Conservation (phyloP, 2,329 filamentous ascomycete genomes). For the Onygenales sp. region DNA sequence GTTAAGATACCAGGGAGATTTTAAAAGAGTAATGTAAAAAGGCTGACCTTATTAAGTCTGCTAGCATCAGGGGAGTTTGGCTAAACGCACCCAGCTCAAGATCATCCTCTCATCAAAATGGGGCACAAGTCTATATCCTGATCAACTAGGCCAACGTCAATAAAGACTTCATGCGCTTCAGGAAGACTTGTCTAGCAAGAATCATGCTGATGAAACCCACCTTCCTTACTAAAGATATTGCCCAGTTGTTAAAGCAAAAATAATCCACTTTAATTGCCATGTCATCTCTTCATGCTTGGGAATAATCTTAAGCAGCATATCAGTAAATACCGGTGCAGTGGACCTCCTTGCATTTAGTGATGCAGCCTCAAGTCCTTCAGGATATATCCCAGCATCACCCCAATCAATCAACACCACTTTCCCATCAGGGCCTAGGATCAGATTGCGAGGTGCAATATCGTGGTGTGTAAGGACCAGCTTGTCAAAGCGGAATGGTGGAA, state of each 20-base stretch:
- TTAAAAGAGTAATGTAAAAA: too few species aligned
- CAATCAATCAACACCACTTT: constrained; percentile 11
- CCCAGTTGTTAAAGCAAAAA: constrained; percentile 6
- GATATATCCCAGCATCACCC: constrained; percentile 14
- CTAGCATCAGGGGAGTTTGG: too few species aligned
- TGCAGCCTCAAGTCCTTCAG: constrained; percentile 14
- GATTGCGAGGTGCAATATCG: constrained; percentile 10
- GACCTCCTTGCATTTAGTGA: background rate
- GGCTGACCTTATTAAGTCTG: too few species aligned
- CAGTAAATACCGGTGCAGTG: background rate
- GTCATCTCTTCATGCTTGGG: constrained; percentile 6
- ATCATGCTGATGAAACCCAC: too few species aligned
- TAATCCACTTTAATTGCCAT: constrained; percentile 7
- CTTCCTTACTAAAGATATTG: too few species aligned
- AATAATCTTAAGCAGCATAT: constrained; percentile 1
- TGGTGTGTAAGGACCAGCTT: constrained; percentile 9
- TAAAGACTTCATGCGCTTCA: too few species aligned
- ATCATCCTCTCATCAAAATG: too few species aligned
- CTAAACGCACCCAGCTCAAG: too few species aligned
- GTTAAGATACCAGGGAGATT: too few species aligned
- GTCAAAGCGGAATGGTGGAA: constrained; percentile 7
- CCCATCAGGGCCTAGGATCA: constrained; percentile 8
- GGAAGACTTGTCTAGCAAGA: too few species aligned
- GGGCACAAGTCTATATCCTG: too few species aligned
- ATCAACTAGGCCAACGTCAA: too few species aligned